Evolutionary conservation across 768 basidiomycete genomes (phyloP), one percentile per base, ranked within the genome.

Genomic region (Tylopilus vinaceipallidus): DNA sequence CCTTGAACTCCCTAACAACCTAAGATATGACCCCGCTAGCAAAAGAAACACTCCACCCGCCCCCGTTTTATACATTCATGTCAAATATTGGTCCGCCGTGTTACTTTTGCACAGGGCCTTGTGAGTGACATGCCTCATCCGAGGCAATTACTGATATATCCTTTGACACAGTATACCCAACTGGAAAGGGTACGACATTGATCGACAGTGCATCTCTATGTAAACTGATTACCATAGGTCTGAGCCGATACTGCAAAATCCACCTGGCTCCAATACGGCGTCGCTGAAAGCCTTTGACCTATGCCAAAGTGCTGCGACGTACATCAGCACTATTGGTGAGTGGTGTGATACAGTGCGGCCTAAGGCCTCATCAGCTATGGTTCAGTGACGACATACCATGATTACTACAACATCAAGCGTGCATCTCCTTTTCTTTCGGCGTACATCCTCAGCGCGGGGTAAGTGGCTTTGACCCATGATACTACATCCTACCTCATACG

Each of bases 81-180:
- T 88, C 48, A 76, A 86, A 54, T 91, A 91, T 63, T 88, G 86
- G 81, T 81, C 80, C 7, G 76, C 86, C 16, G 83, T 91, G 5
- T 72, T 91, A 12, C 71, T 91, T 32, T 73, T 91, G 33, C 79
- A 91, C 65, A 78, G 89, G 44, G 87, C 86, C 14, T 91, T 89
- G 88, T 90, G 66, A 75, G 88, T 76, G 14, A 16, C 36, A 42
- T 24, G 51, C 32, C 32, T 53, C 10, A 22, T 48, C n/a, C 7
- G 38, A 39, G 39, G 37, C 29, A 30, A 13, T 42, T 50, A 13
- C 44, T 62, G 17, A 60, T 40, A 29, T 53, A 45, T 50, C 17
- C 35, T 38, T 53, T 41, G 9, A 8, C 50, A 27, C 50, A 88
- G 88, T 57, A 82, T 89, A 64, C 86, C 88, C 3, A 84, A 86